Evolutionary conservation across 352 stramenopile species (phyloP), one percentile per base, ranked within the genome.

Genomic region (Phytophthora fragariae): DNA sequence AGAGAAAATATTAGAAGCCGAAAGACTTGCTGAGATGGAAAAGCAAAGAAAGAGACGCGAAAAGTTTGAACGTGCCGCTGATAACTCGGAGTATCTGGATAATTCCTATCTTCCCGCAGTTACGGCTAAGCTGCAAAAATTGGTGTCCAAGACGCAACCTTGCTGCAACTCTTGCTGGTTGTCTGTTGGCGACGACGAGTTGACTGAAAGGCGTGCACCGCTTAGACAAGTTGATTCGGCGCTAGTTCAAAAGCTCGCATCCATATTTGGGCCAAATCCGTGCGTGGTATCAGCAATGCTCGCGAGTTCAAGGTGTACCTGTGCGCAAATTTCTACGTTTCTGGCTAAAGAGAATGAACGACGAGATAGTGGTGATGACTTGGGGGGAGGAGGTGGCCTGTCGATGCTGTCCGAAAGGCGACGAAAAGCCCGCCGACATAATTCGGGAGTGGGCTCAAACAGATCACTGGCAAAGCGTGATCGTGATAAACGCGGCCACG

Each of bases 51-150:
- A 84, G 39, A 71, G 65, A 19, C 73, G 78, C 1, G 57, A 83
- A 44, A 80, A 76, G 57, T 77, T 91, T 33, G 75, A 82, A 12
- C 77, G 83, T 0, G 72, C 79, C 2, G 71, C 74, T 5, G 81
- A 92, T 39, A 81, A 89, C 15, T 90, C 83, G 2, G 87, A 94
- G 69, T 94, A 94, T 53, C 33, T 92, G 29, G 87, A 94, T 47
- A 82, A 90, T 55, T 91, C 85, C 11, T 91, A 91, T 37, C 49
- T 82, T 5, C 65, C 75, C 1, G 70, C 67, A 19, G 70, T 92
- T 17, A 80, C 72, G 10, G 24, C 53, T 27, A 60, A 44, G n/a
- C 14, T 81, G 5, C 62, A 75, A 49, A 73, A 49, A 3, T 37
- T 83, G 19, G 8, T 69, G 9, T 75, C 77, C 24, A 68, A 79